Conservation (phyloP, 805 yeast genomes). For the Saccharomyces paradoxus region DNA sequence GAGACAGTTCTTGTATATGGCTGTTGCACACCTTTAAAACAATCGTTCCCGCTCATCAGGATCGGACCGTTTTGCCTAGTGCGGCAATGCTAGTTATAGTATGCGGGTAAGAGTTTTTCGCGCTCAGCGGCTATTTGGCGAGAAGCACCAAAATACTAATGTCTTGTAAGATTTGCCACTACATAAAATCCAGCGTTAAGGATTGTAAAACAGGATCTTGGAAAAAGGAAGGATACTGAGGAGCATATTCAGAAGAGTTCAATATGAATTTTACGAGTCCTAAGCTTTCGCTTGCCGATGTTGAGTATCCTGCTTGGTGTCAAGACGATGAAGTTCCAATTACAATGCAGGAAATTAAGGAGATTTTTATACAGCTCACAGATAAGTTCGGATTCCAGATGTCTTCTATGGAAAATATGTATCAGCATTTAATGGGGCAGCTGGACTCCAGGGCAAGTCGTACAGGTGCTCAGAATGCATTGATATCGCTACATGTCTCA, state of each 20-base stretch:
- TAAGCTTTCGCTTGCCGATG: conserved; percentile 13
- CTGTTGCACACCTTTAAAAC: background rate
- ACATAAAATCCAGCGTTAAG: background rate
- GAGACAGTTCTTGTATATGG: background rate
- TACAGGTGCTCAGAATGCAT: conserved; percentile 60
- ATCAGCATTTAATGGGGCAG: conserved; percentile 68
- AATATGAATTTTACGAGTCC: conserved; percentile 5
- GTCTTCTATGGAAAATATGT: conserved; percentile 71
- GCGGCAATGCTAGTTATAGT: background rate
- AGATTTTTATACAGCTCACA: conserved; percentile 52
- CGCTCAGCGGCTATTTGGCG: background rate
- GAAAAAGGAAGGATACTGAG: background rate
- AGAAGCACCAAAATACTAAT: background rate
- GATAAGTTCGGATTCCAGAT: conserved; percentile 74
- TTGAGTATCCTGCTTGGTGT: conserved; percentile 32
- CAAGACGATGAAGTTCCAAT: conserved; percentile 58
- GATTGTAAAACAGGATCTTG: background rate
- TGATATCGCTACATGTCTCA: conserved; percentile 73
- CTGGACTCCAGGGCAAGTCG: conserved; percentile 84
- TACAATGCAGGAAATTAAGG: conserved; percentile 52
- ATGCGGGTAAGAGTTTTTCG: background rate
- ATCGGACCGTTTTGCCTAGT: background rate
- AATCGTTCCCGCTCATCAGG: background rate
- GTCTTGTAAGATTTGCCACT: background rate
- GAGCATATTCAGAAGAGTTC: background rate